Percentiles rank a stretch among this genome's conserved stretches.
These are phyloP conservation scores for Elsinoe australis DNA, from an alignment of 2,329 filamentous ascomycete species.

Conservation along the genomic window DNA sequence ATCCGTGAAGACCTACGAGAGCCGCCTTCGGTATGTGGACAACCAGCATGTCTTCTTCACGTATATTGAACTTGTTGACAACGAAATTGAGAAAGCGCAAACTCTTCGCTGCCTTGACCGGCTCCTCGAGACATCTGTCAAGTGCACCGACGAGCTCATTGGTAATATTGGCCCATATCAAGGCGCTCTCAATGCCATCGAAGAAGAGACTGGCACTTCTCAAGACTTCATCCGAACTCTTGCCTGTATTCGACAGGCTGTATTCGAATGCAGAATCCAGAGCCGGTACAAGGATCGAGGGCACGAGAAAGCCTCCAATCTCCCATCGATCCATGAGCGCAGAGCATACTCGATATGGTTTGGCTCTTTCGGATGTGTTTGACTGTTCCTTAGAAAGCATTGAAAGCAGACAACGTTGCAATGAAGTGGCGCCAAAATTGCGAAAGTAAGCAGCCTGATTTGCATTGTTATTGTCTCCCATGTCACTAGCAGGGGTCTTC, in stretches of 20 bases:
- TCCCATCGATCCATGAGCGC: slow-evolving; percentile 99
- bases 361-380: slow-evolving; percentile 61
- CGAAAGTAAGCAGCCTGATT: slow-evolving; percentile 66
- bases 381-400: slow-evolving; percentile 58
- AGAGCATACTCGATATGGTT: slow-evolving; percentile 82
- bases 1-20: slow-evolving; percentile 52
- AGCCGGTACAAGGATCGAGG: slow-evolving; percentile 79
- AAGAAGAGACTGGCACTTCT: slow-evolving; percentile 94
- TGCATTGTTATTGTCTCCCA: slow-evolving; percentile 44
- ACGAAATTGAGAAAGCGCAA: slow-evolving; percentile 74
- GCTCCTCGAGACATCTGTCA: slow-evolving; percentile 50
- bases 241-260: slow-evolving; percentile 57
- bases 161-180: slow-evolving; percentile 59
- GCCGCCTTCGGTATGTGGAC: slow-evolving; percentile 68
- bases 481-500: slow-evolving; percentile 21
- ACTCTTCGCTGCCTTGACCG: slow-evolving; percentile 47
- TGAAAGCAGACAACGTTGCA: slow-evolving; percentile 65
- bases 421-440: slow-evolving; percentile 63
- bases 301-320: slow-evolving; percentile 81
- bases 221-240: slow-evolving; percentile 76
- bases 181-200: slow-evolving; percentile 86
- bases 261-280: slow-evolving; percentile 73
- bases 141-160: slow-evolving; percentile 19
- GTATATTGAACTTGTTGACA: slow-evolving; percentile 78
- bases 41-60: slow-evolving; percentile 91